Base-by-base conservation (phyloP, 768 basidiomycete species). In the Melanogaster broomeanus region DNA sequence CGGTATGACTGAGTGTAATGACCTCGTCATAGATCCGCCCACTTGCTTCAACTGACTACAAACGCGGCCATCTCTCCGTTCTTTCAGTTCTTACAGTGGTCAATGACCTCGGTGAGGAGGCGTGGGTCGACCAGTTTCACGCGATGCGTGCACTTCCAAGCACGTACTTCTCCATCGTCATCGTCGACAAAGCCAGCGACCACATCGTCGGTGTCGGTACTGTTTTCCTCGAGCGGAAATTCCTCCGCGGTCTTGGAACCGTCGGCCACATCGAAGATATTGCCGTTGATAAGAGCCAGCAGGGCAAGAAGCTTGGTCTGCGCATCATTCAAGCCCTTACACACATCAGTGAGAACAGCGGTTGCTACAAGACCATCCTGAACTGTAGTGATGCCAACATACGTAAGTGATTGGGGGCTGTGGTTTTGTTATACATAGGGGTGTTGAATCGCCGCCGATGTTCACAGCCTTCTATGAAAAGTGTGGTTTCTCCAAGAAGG, bases 181-280 rank as follows among this genome's bases (percentile, higher is more conserved):
- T 98, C 63, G 73, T 96, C 53, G 80, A 87, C 68, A 82, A 84
- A 49, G 65, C 75, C 13, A 79, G 84, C 2, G 92, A 97, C 74
- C 73, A 75, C 58, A 85, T 99, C 65, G 87, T 95, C 40, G 95
- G 78, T 19, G 83, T 87, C 34, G 96, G 95, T 18, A 80, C 84
- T 7, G 75, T 97, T 48, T 83, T 98, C 64, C 70, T 98, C 57
- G 97, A 99, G 72, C 88, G 88, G 73, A 98, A 99, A 75, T 98
- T 98, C 78, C 74, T 94, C 38, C 81, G 94, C 35, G 84, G 81
- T 2, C 74, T 91, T n/a, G 91, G 92, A 19, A 78, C 79, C 56
- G 90, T 93, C 13, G 97, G 95, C 0, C 97, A 99, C 65, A 94
- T 99, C 56, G 97, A 99, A 72, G 97, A 99, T 67, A 97, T 99